Evolutionary conservation across 2,329 filamentous ascomycete species (phyloP), one percentile per base, ranked within the genome.

Genomic region (Amauroascus verrucosus): DNA sequence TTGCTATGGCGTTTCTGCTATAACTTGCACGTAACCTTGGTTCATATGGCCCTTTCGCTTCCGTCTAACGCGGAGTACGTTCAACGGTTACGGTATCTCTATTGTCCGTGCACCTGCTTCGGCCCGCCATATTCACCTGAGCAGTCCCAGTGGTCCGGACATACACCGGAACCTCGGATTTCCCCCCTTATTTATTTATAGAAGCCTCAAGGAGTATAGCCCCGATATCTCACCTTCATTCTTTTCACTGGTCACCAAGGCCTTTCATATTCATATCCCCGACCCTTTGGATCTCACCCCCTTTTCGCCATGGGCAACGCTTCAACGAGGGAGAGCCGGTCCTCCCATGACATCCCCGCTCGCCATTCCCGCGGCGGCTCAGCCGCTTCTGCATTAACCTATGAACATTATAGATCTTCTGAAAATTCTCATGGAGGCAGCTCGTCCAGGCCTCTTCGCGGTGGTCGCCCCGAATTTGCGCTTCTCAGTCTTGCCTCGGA

Each of bases 391-490:
- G 14, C 43, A 6, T 40, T 7, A 52, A 28, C 26, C 22, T 50
- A 51, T 24, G 49, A 59, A 24, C 38, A 55, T 38, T 33, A 47
- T 20, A 33, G 40, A 20, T 33, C 56, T 14, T n/a, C 40, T 8
- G 40, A 48, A 24, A n/a, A 48, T 20, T 9, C 48, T 4, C 48
- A 32, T 50, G 32, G 28, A 24, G 43, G 28, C 14, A 54, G 35
- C 30, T 61, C 65, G 14, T 57, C 64, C 16, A 57, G 64, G 54
- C 62, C 53, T 9, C 43, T 40, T 50, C 72, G 79, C 59, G 72
- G 74, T 28, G 81, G 77, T 68, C 70, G 80, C 53, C 76, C 75
- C 40, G 80, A 84, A 59, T 70, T 83, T 32, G 78, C 78, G 1
- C 77, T 83, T 57, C 72, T 83, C 30, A 77, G 78, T 53, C 70